Base-by-base conservation (phyloP, 169 alveolate genomes). In the Plasmodium inui region DNA sequence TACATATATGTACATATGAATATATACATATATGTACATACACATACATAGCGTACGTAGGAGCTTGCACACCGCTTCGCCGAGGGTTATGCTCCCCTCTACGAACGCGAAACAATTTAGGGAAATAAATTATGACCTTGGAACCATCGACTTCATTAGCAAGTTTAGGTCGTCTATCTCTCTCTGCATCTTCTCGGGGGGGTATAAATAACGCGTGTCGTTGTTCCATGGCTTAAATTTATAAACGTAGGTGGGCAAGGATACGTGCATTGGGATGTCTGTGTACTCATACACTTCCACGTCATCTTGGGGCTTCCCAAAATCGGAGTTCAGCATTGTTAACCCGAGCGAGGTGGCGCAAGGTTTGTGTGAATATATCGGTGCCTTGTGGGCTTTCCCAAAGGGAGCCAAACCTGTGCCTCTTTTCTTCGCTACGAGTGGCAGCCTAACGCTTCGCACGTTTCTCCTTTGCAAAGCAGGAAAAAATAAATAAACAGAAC, bases 181-280 rank as follows among this genome's bases (percentile, higher is more conserved):
- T 50, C 12, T 53, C 61, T 85, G 93, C 93, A 85, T 85, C 26
- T 85, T 72, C 37, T 74, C 93, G 44, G 74, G 84, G 34, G 93
- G 79, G 55, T 85, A 85, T 85, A 85, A 74, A 85, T 72, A 85
- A 55, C 93, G 74, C 8, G 93, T 74, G 50, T 85, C 93, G 28
- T 85, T 85, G 14, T 82, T 30, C 93, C 93, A 85, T 46, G 93
- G 80, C 19, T 85, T 74, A 44, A 85, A 85, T 85, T n/a, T 50
- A 34, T 85, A 85, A 53, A 28, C 85, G 61, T 85, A 85, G 41
- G 46, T 73, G 28, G 46, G 7, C 57, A 85, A 76, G 19, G 86
- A 85, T 39, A 85, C 71, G 22, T 34, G n/a, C 93, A 85, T 85
- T 85, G 84, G 84, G 30, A 85, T 85, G 46, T 85, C 93, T 53